Conservation (phyloP, 2,329 filamentous ascomycete genomes). For the Zymoseptoria pseudotritici region DNA sequence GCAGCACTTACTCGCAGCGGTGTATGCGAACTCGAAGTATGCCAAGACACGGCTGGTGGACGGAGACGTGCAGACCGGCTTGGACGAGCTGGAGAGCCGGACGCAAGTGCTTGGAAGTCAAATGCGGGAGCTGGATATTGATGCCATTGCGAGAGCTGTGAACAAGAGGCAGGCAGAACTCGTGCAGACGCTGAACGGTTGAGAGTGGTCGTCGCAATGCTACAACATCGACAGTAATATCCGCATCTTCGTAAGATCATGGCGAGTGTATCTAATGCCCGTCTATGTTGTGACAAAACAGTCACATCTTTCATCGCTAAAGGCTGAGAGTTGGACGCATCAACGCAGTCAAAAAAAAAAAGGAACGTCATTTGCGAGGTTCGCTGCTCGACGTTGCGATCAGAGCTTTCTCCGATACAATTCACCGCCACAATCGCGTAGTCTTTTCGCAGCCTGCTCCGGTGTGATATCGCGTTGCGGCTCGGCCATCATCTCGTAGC, state of each 20-base stretch:
- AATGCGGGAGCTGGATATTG: slow-evolving; percentile 29
- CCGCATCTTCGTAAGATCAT: not conserved
- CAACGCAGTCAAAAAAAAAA: not conserved
- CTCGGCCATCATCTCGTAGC: slow-evolving; percentile 93
- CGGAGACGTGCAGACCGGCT: slow-evolving; percentile 18
- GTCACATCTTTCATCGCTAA: not conserved
- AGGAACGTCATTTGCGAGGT: not conserved
- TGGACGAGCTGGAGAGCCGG: slow-evolving; percentile 32
- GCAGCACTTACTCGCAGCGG: slow-evolving; percentile 30
- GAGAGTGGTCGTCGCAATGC: not conserved
- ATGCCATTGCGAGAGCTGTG: slow-evolving; percentile 15
- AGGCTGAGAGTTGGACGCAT: not conserved
- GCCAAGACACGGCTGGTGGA: slow-evolving; percentile 18
- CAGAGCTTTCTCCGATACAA: slow-evolving; percentile 60
- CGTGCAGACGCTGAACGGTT: slow-evolving; percentile 3
- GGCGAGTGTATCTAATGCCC: not conserved
- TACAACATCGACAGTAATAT: not conserved
- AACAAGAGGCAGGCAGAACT: slow-evolving; percentile 15
- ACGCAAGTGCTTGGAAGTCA: slow-evolving; percentile 33
- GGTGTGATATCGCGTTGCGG: slow-evolving; percentile 98
- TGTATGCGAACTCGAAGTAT: slow-evolving; percentile 31
- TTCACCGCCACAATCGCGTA: slow-evolving; percentile 70
- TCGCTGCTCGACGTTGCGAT: not conserved
- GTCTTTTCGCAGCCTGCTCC: slow-evolving; percentile 77
- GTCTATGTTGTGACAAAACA: not conserved